These are phyloP conservation scores for Teratosphaeria nubilosa DNA, from an alignment of 2,329 filamentous ascomycete genomes.

Conservation along the genomic window DNA sequence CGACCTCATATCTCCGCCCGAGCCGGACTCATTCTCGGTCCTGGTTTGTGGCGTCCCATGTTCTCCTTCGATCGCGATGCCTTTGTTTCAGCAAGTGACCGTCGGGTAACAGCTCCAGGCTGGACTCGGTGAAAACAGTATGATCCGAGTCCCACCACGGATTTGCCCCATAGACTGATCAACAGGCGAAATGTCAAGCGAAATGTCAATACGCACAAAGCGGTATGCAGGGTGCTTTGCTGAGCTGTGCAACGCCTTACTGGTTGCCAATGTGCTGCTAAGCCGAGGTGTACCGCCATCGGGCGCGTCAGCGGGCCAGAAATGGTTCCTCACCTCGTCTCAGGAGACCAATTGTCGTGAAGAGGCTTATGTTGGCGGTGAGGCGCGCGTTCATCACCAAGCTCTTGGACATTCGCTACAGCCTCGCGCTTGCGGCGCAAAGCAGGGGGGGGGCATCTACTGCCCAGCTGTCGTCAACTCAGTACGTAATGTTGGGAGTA, in stretches of 20 bases:
- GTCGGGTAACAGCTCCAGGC: conserved; percentile 17
- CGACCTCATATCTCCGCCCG: neutral
- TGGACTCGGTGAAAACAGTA: conserved; percentile 23
- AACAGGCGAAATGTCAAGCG: neutral
- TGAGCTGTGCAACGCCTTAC: conserved; percentile 12
- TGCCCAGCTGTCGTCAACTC: too few relatives aligned
- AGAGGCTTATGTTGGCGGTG: neutral
- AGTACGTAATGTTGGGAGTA: too few relatives aligned
- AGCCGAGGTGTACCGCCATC: neutral
- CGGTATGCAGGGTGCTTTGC: conserved; percentile 13
- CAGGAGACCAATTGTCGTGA: neutral
- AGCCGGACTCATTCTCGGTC: neutral
- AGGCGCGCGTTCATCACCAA: neutral
- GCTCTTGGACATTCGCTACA: neutral
- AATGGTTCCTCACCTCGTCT: neutral
- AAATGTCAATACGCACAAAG: conserved; percentile 14
- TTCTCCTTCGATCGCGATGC: neutral
- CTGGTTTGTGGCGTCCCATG: neutral
- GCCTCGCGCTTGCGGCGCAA: neutral
- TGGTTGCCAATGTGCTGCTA: neutral
- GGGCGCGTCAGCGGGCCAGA: conserved; percentile 5
- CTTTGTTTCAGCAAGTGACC: neutral
- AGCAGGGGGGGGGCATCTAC: neutral
- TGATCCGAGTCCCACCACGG: conserved; percentile 17
- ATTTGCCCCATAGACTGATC: conserved; percentile 14